Percentiles rank a stretch among this genome's conserved stretches.
These are phyloP conservation scores for Colletotrichum melonis DNA, from an alignment of 2,329 filamentous ascomycete species.

Conservation along the genomic window DNA sequence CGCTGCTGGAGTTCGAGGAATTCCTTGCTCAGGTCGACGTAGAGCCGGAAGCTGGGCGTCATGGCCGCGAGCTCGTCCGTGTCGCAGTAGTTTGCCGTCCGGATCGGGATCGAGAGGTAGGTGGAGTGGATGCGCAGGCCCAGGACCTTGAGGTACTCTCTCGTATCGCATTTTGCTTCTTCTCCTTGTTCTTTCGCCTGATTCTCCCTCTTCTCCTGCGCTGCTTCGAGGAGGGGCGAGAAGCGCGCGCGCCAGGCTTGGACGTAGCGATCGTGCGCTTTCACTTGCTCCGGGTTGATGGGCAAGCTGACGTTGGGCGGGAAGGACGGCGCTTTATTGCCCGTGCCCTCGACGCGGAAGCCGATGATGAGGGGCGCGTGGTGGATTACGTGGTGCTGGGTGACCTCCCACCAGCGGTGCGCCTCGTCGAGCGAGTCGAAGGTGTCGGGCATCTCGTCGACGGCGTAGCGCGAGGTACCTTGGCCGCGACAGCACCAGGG, in stretches of 20 bases:
- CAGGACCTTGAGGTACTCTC: conserved; percentile 13
- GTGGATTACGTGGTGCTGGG: conserved; percentile 24
- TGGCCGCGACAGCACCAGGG: conserved; percentile 30
- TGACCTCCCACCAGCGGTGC: conserved; percentile 30
- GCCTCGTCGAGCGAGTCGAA: conserved; percentile 24
- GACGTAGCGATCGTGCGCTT: conserved; percentile 33
- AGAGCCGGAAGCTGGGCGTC: conserved; percentile 51
- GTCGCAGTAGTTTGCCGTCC: conserved; percentile 44
- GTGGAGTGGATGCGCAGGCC: conserved; percentile 18
- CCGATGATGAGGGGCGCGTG: conserved; percentile 21
- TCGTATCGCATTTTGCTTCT: neutral
- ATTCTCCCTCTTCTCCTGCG: neutral
- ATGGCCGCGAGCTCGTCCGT: conserved; percentile 48
- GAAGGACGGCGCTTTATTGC: conserved; percentile 1
- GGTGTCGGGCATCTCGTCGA: conserved; percentile 25
- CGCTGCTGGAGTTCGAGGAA: conserved; percentile 6
- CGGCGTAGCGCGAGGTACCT: conserved; percentile 9
- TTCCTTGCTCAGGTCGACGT: conserved; percentile 9
- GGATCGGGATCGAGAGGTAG: conserved; percentile 42
- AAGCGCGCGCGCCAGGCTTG: conserved; percentile 19
- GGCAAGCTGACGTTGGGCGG: conserved; percentile 7
- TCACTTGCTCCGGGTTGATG: conserved; percentile 18
- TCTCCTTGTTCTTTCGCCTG: neutral
- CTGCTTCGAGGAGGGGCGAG: conserved; percentile 38
- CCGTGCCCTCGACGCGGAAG: conserved; percentile 22